Evolutionary conservation across 805 yeast genomes (phyloP), one percentile per base, ranked within the genome.

Genomic region (Wickerhamiella hasegawae): DNA sequence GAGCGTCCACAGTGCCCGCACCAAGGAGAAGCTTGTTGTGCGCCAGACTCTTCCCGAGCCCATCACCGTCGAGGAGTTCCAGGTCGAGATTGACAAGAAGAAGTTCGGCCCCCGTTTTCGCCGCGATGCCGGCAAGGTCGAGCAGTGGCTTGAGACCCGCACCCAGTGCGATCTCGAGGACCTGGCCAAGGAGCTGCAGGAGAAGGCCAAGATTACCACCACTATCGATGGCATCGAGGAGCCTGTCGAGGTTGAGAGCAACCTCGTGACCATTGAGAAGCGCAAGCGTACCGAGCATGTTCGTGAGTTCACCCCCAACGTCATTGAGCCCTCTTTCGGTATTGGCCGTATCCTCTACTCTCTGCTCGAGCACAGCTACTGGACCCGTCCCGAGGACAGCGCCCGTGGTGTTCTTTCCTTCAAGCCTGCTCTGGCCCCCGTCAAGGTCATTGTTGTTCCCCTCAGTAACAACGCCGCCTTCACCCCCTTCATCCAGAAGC

Each of bases 311-410:
- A 81, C 82, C 46, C 99, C 99, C 43, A 84, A 81, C 56, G 99
- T 90, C 42, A 90, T 90, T 52, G 99, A 90, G 65, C 99, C 99
- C 43, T 90, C 99, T 5, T 90, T 90, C 54, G 99, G 99, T 71
- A 78, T 90, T 55, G 98, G 98, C 41, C 85, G 99, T 66, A 83
- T 92, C 58, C 66, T 90, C 45, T 90, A 90, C 65, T 71, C 94
- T 27, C 60, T 87, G 47, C 80, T 85, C 52, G 99, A 90, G 66
- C 99, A 90, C 62, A 69, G 72, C 34, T 90, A 77, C 79, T 90
- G 95, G 94, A 62, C 78, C 37, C 77, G 99, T 63, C 83, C 93
- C 15, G 95, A 80, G 55, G 83, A 80, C 46, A 70, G 76, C 43
- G 76, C 81, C 39, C 85, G 94, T 62, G 76, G 87, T 52, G 94